A percentile compares a stretch with the other conserved stretches of the same genome.
These are phyloP conservation scores for Hemisphaericaspora nanyangensis DNA, from an alignment of 805 yeast species.

Conservation along the genomic window DNA sequence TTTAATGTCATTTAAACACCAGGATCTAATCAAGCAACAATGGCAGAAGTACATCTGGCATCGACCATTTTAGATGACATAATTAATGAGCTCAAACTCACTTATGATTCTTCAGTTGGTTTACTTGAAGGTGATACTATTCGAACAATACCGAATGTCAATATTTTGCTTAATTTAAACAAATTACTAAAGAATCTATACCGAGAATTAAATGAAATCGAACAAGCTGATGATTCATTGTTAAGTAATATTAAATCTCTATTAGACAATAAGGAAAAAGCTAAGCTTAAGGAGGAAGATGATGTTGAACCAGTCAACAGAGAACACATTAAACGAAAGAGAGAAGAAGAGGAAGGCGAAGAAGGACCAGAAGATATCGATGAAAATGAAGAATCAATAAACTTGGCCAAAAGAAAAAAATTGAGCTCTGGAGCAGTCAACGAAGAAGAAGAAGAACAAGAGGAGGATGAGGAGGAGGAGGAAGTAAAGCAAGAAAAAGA, in stretches of 20 bases:
- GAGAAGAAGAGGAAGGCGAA: slow-evolving; percentile 5
- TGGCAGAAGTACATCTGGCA: slow-evolving; percentile 21
- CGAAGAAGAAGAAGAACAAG: slow-evolving; percentile 5
- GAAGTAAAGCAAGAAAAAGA: slow-evolving; percentile 15
- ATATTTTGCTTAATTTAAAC: slow-evolving; percentile 42
- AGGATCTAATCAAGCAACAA: too few species aligned
- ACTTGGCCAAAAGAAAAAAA: slow-evolving; percentile 5
- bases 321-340: slow-evolving; percentile 2
- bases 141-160: slow-evolving; percentile 37
- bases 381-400: slow-evolving; percentile 1
- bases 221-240: slow-evolving; percentile 26
- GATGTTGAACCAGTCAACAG: neutral
- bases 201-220: slow-evolving; percentile 32
- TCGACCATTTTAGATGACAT: slow-evolving; percentile 48
- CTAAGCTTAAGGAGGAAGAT: slow-evolving; percentile 2
- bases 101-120: slow-evolving; percentile 59
- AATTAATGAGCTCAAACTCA: slow-evolving; percentile 47
- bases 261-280: slow-evolving; percentile 7
- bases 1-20: too few species aligned
- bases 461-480: slow-evolving; percentile 9
- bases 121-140: slow-evolving; percentile 56
- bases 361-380: slow-evolving; percentile 2
- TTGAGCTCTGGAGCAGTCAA: neutral
- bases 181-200: slow-evolving; percentile 39
- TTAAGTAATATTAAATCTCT: slow-evolving; percentile 16